Evolutionary conservation across 352 stramenopile species (phyloP), one percentile per base, ranked within the genome.

Genomic region (Aphanomyces invadans): DNA sequence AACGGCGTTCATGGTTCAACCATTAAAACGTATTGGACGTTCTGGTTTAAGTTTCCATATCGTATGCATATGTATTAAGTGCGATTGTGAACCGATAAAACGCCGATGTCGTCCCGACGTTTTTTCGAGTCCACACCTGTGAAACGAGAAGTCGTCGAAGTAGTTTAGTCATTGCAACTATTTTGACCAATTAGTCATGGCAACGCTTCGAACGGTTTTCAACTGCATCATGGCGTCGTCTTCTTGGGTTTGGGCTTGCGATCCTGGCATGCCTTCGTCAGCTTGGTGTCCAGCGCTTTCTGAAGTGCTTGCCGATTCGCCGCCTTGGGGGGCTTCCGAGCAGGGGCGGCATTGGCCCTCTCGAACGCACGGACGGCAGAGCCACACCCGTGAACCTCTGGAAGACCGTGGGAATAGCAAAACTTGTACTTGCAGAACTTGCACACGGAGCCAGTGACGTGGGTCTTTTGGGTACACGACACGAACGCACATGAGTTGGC

Each of bases 381-480:
- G 7, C 79, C 80, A 54, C 87, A 95, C 44, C 87, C 87, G 66
- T 95, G 87, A 0, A 86, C 72, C 62, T 95, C 85, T 0, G 85
- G 78, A 44, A 82, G 68, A 1, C 74, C 78, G 67, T 95, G 87
- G 51, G 80, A 71, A 57, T 84, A 91, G 74, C 86, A 95, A 55
- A 91, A 93, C 68, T 89, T 89, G 57, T 92, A 76, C 26, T 91
- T 90, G 78, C 86, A 95, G 59, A 86, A 91, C 45, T 76, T 77
- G 65, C 85, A 95, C 32, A 90, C 71, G n/a, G 71, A 81, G 19
- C 85, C 82, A 44, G 89, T 67, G 71, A 84, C 77, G 2, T 64
- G 68, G 1, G 73, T 78, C 57, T 71, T 88, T 71, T 89, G 88
- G 48, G 80, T 81, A 57, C 84, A 92, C 36, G 73, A 71, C 21